These are phyloP conservation scores for Exophiala dermatitidis DNA, from an alignment of 2,329 filamentous ascomycete genomes.

Conservation along the genomic window DNA sequence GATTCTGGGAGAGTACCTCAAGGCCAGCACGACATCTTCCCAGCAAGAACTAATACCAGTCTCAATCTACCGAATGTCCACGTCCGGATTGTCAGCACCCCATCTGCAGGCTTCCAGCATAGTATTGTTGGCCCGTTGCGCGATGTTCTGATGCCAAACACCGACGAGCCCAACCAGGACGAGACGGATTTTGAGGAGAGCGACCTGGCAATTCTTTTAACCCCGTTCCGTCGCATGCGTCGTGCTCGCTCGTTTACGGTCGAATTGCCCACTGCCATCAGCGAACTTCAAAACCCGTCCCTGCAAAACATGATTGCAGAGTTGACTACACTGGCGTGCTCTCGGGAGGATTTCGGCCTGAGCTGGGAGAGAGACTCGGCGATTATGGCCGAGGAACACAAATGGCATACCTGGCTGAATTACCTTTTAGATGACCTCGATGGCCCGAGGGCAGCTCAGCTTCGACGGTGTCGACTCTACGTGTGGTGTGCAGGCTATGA, in stretches of 20 bases:
- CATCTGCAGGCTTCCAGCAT: not conserved
- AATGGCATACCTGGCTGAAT: not conserved
- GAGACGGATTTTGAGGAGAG: not conserved
- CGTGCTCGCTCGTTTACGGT: not conserved
- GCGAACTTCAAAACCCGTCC: not conserved
- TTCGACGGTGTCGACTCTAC: not conserved
- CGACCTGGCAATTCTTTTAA: not conserved
- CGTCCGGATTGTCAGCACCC: not conserved
- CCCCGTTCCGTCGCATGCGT: not conserved
- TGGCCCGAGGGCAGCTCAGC: not conserved
- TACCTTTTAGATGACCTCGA: not conserved
- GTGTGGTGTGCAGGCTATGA: not conserved
- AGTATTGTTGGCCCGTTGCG: not conserved
- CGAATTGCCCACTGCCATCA: not conserved
- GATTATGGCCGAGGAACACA: not conserved
- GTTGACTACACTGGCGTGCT: not conserved
- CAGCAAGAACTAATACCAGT: not conserved
- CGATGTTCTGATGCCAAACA: not conserved
- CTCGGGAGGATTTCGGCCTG: not conserved
- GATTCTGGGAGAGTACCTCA: not conserved
- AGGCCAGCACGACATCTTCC: not conserved
- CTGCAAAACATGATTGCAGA: not conserved
- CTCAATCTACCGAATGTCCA: not conserved
- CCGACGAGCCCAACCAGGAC: not conserved
- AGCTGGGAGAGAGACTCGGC: not conserved